Evolutionary conservation across 495 filamentous ascomycete genomes (phyloP), one percentile per base, ranked within the genome.

Genomic region (Hyaloscypha bicolor): DNA sequence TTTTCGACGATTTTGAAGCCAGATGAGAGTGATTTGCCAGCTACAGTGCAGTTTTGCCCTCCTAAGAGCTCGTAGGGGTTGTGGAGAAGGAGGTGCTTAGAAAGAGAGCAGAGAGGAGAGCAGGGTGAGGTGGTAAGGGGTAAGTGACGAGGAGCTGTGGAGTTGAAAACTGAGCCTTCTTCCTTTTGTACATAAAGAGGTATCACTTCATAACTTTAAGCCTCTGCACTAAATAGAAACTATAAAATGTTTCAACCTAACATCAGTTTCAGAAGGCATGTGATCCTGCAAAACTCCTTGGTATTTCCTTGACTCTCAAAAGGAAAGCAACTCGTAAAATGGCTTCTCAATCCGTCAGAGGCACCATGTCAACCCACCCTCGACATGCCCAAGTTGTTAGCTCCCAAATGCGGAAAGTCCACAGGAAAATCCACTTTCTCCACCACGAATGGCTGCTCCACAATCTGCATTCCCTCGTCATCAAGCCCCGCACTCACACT

Each of bases 1-100:
- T 90, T 91, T 65, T 88, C 85, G 21, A 91, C 85, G 1, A 77
- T 90, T 9, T 76, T 91, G 65, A 90, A 90, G 79, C 35, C 6
- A 12, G 35, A 37, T 37, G 35, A 37, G 35, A 12, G 12, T 37
- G 35, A 37, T 37, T 37, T 37, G 35, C 35, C 35, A 3, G 35
- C 35, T 6, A 12, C 35, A 1, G 35, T 37, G 35, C 35, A 37
- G 35, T 37, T 37, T 37, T 37, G 35, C 12, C 35, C 35, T 12
- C 8, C 35, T 6, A 6, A 37, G 35, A 37, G 35, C 35, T 37
- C 35, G 8, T 37, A 37, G 35, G 35, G 35, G 35, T 37, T 37
- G 6, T 6, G 35, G 6, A 12, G 35, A 12, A 37, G 35, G 6
- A 12, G 12, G 35, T 37, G 35, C 8, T 37, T 8, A 37, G 35